Percentiles rank a stretch among this genome's conserved stretches.
These are phyloP conservation scores for Tylopilus felleus DNA, from an alignment of 768 basidiomycete genomes.

Conservation along the genomic window DNA sequence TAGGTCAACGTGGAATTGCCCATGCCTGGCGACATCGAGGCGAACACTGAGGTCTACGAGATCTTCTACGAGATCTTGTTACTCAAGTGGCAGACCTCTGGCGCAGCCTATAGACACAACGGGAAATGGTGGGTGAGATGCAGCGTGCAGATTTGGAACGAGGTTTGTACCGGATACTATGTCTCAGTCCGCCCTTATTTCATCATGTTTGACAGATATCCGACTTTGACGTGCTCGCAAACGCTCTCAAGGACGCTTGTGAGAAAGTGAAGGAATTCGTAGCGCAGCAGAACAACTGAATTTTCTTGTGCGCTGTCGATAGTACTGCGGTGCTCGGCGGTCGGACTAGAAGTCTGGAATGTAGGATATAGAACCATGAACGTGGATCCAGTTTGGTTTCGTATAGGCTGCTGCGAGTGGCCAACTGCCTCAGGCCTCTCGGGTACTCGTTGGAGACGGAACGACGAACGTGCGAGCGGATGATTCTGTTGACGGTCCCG, in stretches of 20 bases:
- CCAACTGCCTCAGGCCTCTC: no score
- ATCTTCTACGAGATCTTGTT: slow-evolving; percentile 20
- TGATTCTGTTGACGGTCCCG: no score
- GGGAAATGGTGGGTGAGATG: slow-evolving; percentile 33
- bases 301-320: no score
- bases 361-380: background rate
- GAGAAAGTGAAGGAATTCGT: slow-evolving; percentile 11
- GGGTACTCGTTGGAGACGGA: no score
- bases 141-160: slow-evolving; percentile 32
- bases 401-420: no score
- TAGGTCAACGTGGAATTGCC: slow-evolving; percentile 45
- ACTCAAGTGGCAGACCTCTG: slow-evolving; percentile 20
- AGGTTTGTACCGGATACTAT: slow-evolving; percentile 16
- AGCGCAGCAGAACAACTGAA: slow-evolving; percentile 2
- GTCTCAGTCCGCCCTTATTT: background rate
- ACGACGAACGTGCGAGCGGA: no score
- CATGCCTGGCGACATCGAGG: slow-evolving; percentile 25
- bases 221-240: slow-evolving; percentile 30
- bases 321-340: background rate
- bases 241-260: slow-evolving; percentile 26
- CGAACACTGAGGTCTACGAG: slow-evolving; percentile 8
- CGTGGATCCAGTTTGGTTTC: no score
- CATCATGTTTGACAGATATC: slow-evolving; percentile 22
- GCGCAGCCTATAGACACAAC: slow-evolving; percentile 21
- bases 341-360: background rate